Evolutionary conservation across 352 stramenopile genomes (phyloP), one percentile per base, ranked within the genome.

Genomic region (Phytophthora sp.): DNA sequence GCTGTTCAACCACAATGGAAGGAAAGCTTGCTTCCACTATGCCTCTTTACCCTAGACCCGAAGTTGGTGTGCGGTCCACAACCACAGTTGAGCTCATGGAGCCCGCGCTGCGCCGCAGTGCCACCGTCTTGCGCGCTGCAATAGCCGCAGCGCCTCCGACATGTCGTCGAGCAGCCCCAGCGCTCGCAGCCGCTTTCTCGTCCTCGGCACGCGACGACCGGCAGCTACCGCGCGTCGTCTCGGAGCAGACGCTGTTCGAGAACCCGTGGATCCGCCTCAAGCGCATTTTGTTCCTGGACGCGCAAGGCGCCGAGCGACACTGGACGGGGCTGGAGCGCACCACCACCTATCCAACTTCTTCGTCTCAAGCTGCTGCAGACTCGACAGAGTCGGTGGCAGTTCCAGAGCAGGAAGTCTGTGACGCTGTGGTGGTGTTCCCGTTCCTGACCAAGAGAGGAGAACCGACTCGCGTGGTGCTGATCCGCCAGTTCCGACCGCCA

Each of bases 401-500:
- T 23, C 24, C 44, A 24, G 34, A 52, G 17, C 35, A 62, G 17
- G 66, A 84, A 35, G 30, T 64, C 3, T 91, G 79, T 57, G 82
- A 94, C 53, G 82, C 82, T 0, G 85, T 94, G 5, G 79, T 92
- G 42, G 79, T 92, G 35, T 86, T 94, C 42, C 85, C 85, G 26
- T 89, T 91, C 41, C 62, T 92, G 18, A 87, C 72, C 27, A 68
- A 66, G 8, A 42, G 39, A 35, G 48, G 61, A 18, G 49, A 56
- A 5, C 64, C 63, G 13, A 75, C 56, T 2, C 69, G 66, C 8
- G 82, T 88, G 37, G 72, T 98, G 20, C 65, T 97, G 34, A 95
- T 98, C 50, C 83, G 89, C 28, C 94, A 98, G 66, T 98, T 95
- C 62, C 87, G 94, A 12, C 92, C 92, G 15, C 86, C 92, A 3